Evolutionary conservation across 257 asterid species (phyloP).

Genomic region (Solanum bukasovii): DNA sequence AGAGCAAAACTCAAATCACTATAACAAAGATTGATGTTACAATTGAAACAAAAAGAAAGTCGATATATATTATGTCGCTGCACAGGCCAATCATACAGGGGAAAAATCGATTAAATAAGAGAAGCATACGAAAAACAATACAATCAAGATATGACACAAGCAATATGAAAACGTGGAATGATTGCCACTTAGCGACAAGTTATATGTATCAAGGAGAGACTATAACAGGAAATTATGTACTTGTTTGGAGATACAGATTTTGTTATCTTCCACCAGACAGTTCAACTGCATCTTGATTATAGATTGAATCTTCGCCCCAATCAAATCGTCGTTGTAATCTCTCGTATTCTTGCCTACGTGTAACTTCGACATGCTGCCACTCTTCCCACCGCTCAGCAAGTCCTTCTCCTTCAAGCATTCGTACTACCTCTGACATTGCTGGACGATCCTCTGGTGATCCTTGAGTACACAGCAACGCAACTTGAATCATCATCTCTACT

Average conservation of each 20-base stretch:
- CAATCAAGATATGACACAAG: background rate
- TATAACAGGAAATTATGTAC: background rate
- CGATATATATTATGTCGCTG: background rate
- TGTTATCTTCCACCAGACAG: constrained; percentile 75
- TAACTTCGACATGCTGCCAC: constrained; percentile 70
- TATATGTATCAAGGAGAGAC: background rate
- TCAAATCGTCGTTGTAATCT: constrained; percentile 69
- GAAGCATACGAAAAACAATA: background rate
- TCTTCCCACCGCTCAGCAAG: constrained; percentile 90
- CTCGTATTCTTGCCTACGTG: constrained; percentile 65
- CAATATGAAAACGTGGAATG: background rate
- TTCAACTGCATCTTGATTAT: constrained; percentile 70
- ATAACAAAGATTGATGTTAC: background rate
- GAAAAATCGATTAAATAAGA: background rate
- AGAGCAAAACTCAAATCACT: background rate
- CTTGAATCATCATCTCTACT: constrained; percentile 96
- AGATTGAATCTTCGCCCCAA: constrained; percentile 74
- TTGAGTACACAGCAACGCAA: constrained; percentile 86
- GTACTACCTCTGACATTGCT: constrained; percentile 88
- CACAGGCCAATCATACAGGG: background rate
- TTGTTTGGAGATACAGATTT: background rate
- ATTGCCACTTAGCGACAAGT: background rate
- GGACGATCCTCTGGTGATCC: constrained; percentile 90
- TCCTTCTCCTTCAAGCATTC: constrained; percentile 95
- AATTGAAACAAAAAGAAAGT: background rate